Percentiles rank a stretch among this genome's conserved stretches.
phyloP scores from a whole-genome alignment of 495 filamentous ascomycete genomes.

The Penicillium bovifimosum region DNA sequence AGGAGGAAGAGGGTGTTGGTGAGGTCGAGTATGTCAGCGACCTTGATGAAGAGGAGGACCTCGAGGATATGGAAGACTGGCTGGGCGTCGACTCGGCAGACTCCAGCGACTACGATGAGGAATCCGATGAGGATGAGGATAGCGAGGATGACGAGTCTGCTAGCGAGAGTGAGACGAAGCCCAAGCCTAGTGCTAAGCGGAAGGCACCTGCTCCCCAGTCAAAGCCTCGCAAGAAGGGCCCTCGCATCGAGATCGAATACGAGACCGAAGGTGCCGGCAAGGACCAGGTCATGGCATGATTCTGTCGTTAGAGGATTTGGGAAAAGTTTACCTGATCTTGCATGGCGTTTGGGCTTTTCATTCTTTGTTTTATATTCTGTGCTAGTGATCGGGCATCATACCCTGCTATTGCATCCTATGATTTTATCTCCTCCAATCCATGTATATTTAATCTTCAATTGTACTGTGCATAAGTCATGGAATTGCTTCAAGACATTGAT shows the following conservation, averaged over 20 bases:
- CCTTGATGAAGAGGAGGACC: conserved; percentile 58
- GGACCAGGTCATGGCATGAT: conserved; percentile 43
- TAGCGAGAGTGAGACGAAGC: conserved; percentile 44
- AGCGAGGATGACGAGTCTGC: conserved; percentile 31
- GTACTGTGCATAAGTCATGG: too few species aligned
- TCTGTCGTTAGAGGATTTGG: conserved; percentile 10
- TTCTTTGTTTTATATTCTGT: conserved; percentile 13
- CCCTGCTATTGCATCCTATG: conserved; percentile 33
- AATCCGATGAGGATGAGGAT: conserved; percentile 47
- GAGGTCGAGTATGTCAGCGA: conserved; percentile 84
- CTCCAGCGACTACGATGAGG: conserved; percentile 47
- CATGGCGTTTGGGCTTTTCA: conserved; percentile 37
- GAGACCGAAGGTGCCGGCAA: conserved; percentile 54
- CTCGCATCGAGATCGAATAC: conserved; percentile 65
- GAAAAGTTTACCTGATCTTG: conserved; percentile 32
- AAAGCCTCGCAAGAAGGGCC: conserved; percentile 63
- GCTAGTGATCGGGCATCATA: conserved; percentile 36
- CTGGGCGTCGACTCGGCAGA: conserved; percentile 57
- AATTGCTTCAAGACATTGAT: neutral
- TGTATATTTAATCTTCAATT: neutral
- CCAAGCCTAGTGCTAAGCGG: conserved; percentile 57
- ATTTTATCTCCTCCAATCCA: neutral
- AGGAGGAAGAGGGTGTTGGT: conserved; percentile 65
- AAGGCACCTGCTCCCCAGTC: conserved; percentile 56
- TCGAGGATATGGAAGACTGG: conserved; percentile 74